These are phyloP conservation scores for Magnolia officinalis DNA, from an alignment of 164 flowering plant species.

Conservation along the genomic window DNA sequence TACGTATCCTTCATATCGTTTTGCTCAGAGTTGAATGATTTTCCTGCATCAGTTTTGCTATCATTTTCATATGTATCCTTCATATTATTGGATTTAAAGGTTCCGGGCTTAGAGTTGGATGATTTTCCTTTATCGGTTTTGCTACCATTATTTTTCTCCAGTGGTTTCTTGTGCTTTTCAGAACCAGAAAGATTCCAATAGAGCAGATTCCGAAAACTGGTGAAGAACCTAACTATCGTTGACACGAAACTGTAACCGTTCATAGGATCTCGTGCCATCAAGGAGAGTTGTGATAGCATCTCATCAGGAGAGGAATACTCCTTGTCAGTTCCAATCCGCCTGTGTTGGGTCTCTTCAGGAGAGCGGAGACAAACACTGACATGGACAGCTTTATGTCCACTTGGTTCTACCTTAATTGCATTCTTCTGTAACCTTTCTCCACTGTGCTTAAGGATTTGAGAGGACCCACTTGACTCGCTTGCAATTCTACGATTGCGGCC, in stretches of 20 bases:
- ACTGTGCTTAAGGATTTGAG: slow-evolving; percentile 26
- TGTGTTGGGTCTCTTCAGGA: slow-evolving; percentile 12
- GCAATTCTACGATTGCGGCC: slow-evolving; percentile 69
- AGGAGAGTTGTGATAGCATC: slow-evolving; percentile 43
- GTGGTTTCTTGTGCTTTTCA: slow-evolving; percentile 14
- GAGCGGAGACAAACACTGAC: slow-evolving; percentile 3
- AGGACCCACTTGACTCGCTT: slow-evolving; percentile 49
- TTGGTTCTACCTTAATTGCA: slow-evolving; percentile 16
- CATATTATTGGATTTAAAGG: no score
- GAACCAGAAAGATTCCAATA: slow-evolving; percentile 15
- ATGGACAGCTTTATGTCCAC: slow-evolving; percentile 8
- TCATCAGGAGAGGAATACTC: slow-evolving; percentile 38
- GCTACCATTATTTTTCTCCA: slow-evolving; percentile 12
- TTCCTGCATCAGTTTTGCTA: no score
- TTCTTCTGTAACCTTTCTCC: slow-evolving; percentile 14
- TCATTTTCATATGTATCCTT: no score
- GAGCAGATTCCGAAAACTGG: slow-evolving; percentile 44
- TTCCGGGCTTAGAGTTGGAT: slow-evolving; percentile 9
- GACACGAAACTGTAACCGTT: slow-evolving; percentile 22
- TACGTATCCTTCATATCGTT: slow-evolving; percentile 36
- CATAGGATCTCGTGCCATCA: slow-evolving; percentile 52
- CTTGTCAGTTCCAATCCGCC: slow-evolving; percentile 7
- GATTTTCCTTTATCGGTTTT: slow-evolving; percentile 9
- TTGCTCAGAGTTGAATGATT: neutral
- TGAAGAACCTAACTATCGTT: slow-evolving; percentile 33